Percentiles rank a stretch among this genome's conserved stretches.
These are phyloP conservation scores for Lagenidium sp. DNA, from an alignment of 352 stramenopile species.

Conservation along the genomic window DNA sequence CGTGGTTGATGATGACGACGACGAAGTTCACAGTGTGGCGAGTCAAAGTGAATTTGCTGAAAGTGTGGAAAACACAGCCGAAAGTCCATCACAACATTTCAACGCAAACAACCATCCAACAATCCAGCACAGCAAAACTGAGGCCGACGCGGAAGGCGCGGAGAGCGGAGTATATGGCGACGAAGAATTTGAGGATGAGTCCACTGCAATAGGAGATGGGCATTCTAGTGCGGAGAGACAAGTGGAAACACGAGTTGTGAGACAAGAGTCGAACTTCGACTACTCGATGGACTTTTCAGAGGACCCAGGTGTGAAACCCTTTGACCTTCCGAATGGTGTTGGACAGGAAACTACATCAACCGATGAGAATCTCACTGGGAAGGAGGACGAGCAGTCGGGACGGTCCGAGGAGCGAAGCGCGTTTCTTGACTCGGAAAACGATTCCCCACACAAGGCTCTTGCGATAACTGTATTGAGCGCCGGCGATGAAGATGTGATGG, in stretches of 20 bases:
- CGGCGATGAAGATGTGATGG: too few species aligned
- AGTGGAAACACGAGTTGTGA: background rate
- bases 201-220: background rate
- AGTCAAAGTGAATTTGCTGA: constrained; percentile 24
- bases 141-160: constrained; percentile 14
- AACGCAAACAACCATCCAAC: background rate
- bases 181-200: constrained; percentile 47
- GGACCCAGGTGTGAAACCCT: constrained; percentile 11
- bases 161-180: constrained; percentile 43
- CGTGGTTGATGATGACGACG: too few species aligned
- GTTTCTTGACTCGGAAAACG: constrained; percentile 19
- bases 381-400: background rate
- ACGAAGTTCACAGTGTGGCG: constrained; percentile 19
- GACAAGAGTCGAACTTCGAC: constrained; percentile 29
- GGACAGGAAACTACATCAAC: background rate
- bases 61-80: constrained; percentile 5
- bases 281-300: constrained; percentile 76
- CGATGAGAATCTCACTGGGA: background rate
- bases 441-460: too few species aligned
- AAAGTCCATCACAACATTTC: background rate
- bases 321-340: background rate
- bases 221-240: too few species aligned
- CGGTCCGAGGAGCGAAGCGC: constrained; percentile 13
- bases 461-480: too few species aligned
- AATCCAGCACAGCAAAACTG: constrained; percentile 2